Base-by-base conservation (phyloP, 345 rosid genomes). In the Cardamine resedifolia region DNA sequence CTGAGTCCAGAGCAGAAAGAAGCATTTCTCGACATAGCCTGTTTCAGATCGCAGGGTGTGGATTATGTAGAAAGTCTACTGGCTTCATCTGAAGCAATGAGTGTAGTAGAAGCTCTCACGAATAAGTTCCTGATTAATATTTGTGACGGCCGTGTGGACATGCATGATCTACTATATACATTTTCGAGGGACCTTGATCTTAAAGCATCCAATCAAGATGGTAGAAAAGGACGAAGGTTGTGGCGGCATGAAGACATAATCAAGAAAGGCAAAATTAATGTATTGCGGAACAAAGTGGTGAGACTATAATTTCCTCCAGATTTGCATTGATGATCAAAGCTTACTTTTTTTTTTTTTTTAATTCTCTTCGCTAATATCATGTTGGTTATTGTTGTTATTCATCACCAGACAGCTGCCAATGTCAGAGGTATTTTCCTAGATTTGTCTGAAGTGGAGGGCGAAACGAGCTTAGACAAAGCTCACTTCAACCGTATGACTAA, bases 1-100 rank as follows among this genome's bases (percentile, higher is more conserved):
- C 15, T 83, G 19, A 24, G 26, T 20, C 9, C n/a, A 4, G 11
- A 19, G 53, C 63, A 39, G 7, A 63, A 78, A 58, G 28, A 12
- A 6, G 48, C 71, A 7, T 80, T 82, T 75, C 67, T 71, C 7
- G 80, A 80, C 28, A 71, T 82, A 19, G 80, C 81, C 7, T 77
- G 77, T 49, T 79, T 79, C 59, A 73, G 52, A 9, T 69, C 69
- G 0, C 3, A 16, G 4, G 23, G 36, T 0, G 2, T 1, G 24
- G 31, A 74, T 6, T 2, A 3, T 11, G 53, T 74, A 19, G 33
- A 4, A 14, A 18, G 26, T 23, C 44, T 77, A 10, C 47, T 77
- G 4, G 66, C 43, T 11, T 58, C 49, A 4, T 26, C 61, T 66
- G 58, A 70, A 27, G 19, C 26, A n/a, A n/a, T n/a, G n/a, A n/a